Percentiles rank a stretch among this genome's conserved stretches.
These are phyloP conservation scores for Colletotrichum abscissum DNA, from an alignment of 2,329 filamentous ascomycete species.

Conservation along the genomic window DNA sequence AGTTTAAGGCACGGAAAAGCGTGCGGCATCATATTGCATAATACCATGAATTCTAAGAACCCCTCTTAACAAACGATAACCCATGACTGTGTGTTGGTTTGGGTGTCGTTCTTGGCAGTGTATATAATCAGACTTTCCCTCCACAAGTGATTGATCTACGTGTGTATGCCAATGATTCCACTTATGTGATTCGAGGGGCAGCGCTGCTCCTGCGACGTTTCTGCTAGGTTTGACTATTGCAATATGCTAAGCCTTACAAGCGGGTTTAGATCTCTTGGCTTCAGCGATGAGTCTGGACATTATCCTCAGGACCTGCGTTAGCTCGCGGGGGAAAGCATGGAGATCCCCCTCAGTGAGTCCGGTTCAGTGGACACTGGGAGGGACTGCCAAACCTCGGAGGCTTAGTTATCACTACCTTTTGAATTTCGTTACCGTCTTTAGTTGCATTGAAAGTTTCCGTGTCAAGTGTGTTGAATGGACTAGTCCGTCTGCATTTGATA, in stretches of 20 bases:
- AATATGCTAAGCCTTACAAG: slow-evolving; percentile 6
- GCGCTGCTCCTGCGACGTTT: not conserved
- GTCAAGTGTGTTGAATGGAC: not conserved
- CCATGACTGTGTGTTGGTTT: not conserved
- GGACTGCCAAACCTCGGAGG: not conserved
- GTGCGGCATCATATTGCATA: not conserved
- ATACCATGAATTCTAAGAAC: not conserved
- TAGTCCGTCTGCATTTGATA: not conserved
- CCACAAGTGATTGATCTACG: not conserved
- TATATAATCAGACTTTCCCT: not conserved
- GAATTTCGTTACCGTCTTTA: not conserved
- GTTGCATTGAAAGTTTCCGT: not conserved
- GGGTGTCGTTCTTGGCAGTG: not conserved
- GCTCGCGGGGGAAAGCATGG: not conserved
- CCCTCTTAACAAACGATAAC: not conserved
- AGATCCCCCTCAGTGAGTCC: not conserved
- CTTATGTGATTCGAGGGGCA: not conserved
- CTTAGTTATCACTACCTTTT: not conserved
- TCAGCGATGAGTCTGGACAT: not conserved
- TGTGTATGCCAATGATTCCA: not conserved
- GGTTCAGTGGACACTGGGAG: not conserved
- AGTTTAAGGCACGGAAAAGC: not conserved
- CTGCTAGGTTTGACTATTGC: not conserved
- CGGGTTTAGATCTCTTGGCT: not conserved
- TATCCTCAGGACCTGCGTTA: not conserved